Evolutionary conservation across 225 moss, liverwort and hornwort genomes (phyloP).

Genomic region (Rhytidiadelphus loreus): DNA sequence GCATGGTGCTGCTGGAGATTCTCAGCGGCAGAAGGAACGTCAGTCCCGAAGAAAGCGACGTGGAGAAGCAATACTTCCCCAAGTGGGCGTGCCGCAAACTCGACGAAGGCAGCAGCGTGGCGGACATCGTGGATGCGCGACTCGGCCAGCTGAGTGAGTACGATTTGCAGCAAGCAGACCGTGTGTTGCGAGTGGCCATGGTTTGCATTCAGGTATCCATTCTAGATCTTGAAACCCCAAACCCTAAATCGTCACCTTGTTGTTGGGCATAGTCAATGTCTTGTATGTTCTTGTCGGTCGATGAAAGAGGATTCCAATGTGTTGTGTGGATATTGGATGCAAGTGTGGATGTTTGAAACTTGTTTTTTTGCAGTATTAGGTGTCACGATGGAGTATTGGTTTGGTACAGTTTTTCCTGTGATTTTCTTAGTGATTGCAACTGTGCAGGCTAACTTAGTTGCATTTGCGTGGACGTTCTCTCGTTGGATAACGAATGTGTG

Average conservation of each 20-base stretch:
- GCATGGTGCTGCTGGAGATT: conserved; percentile 65
- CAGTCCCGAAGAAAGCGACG: conserved; percentile 20
- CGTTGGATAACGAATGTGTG: too few species aligned
- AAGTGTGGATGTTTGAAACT: neutral
- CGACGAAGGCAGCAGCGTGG: conserved; percentile 19
- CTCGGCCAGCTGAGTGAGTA: neutral
- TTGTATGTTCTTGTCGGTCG: neutral
- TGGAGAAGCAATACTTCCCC: conserved; percentile 53
- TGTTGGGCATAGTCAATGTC: neutral
- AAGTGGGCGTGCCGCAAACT: conserved; percentile 47
- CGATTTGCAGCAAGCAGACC: conserved; percentile 27
- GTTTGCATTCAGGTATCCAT: conserved; percentile 32
- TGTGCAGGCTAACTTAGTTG: too few species aligned
- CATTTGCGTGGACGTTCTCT: neutral
- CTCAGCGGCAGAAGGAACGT: conserved; percentile 47
- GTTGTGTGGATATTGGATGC: neutral
- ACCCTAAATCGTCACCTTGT: too few species aligned
- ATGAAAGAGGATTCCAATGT: neutral
- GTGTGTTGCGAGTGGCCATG: conserved; percentile 42
- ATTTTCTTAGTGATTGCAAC: neutral
- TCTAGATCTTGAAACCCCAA: neutral
- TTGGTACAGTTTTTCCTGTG: neutral
- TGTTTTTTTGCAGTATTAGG: neutral
- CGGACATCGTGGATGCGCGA: conserved; percentile 34
- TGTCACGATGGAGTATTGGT: neutral